phyloP scores from a whole-genome alignment of 768 basidiomycete genomes.

The Amanita pseudoporphyria region DNA sequence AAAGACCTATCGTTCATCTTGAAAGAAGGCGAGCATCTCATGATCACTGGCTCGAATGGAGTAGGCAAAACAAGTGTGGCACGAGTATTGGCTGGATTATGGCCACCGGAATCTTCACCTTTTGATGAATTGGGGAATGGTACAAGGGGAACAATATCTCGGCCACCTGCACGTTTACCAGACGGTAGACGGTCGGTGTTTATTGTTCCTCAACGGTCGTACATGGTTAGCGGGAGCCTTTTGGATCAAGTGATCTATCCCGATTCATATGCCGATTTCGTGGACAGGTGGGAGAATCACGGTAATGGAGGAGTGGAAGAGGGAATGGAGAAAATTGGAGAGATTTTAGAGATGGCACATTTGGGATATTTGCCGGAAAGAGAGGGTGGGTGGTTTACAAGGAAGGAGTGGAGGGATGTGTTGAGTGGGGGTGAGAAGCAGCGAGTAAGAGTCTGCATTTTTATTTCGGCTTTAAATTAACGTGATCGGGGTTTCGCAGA shows the following conservation, averaged over 20 bases:
- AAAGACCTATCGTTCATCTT: conserved; percentile 58
- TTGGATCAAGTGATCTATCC: conserved; percentile 95
- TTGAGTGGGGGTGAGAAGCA: conserved; percentile 97
- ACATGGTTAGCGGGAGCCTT: conserved; percentile 82
- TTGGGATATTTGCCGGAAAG: conserved; percentile 76
- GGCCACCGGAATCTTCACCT: conserved; percentile 50
- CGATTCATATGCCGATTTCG: conserved; percentile 69
- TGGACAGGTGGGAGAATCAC: conserved; percentile 19
- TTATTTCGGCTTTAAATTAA: not conserved
- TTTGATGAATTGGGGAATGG: not conserved
- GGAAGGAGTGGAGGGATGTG: conserved; percentile 96
- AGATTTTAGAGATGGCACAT: conserved; percentile 74
- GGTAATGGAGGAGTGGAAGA: conserved; percentile 25
- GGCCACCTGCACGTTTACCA: conserved; percentile 13
- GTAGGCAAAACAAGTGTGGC: conserved; percentile 89
- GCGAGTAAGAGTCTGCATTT: conserved; percentile 45
- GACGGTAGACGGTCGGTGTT: conserved; percentile 51
- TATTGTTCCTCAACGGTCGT: conserved; percentile 87
- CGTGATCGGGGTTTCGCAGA: conserved; percentile 30
- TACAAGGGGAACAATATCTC: not conserved
- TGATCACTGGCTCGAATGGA: conserved; percentile 91
- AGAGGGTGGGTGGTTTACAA: conserved; percentile 83
- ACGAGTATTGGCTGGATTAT: conserved; percentile 81
- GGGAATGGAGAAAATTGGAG: conserved; percentile 60
- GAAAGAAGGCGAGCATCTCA: conserved; percentile 69